Evolutionary conservation across 495 filamentous ascomycete species (phyloP).

Genomic region (Cryomyces minteri): DNA sequence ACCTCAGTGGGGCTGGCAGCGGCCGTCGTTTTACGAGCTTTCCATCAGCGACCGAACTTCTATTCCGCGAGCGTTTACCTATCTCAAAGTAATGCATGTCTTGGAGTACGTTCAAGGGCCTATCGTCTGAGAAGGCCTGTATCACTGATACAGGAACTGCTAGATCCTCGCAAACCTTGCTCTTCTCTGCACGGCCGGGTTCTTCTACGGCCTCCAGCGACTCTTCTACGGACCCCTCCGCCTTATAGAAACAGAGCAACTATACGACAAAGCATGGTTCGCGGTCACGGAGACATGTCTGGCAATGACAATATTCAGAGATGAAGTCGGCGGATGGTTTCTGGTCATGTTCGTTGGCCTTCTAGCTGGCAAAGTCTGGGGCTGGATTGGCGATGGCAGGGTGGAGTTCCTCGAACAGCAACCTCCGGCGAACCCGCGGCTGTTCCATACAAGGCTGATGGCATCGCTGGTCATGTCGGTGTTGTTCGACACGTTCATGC

Average conservation of each 20-base stretch:
- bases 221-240: conserved; percentile 83
- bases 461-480: conserved; percentile 62
- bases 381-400: conserved; percentile 90
- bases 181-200: conserved; percentile 51
- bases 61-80: conserved; percentile 94
- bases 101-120: conserved; percentile 45
- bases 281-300: conserved; percentile 91
- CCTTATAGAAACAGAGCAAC: conserved; percentile 84
- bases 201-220: conserved; percentile 75
- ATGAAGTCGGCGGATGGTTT: conserved; percentile 85
- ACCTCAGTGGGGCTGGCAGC: conserved; percentile 61
- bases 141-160: neutral
- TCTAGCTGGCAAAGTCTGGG: conserved; percentile 91
- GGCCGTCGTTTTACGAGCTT: conserved; percentile 69
- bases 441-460: conserved; percentile 76
- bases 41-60: conserved; percentile 91
- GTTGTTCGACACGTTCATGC: conserved; percentile 54
- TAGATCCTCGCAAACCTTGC: conserved; percentile 71
- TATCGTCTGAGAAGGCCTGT: neutral
- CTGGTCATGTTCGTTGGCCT: conserved; percentile 87
- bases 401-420: conserved; percentile 92
- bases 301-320: conserved; percentile 97
- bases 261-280: conserved; percentile 96
- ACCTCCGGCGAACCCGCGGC: conserved; percentile 68
- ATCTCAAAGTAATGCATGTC: conserved; percentile 81